Percentiles rank a stretch among this genome's conserved stretches.
These are phyloP conservation scores for Eucalyptus fibrosa DNA, from an alignment of 345 rosid species.

Conservation along the genomic window DNA sequence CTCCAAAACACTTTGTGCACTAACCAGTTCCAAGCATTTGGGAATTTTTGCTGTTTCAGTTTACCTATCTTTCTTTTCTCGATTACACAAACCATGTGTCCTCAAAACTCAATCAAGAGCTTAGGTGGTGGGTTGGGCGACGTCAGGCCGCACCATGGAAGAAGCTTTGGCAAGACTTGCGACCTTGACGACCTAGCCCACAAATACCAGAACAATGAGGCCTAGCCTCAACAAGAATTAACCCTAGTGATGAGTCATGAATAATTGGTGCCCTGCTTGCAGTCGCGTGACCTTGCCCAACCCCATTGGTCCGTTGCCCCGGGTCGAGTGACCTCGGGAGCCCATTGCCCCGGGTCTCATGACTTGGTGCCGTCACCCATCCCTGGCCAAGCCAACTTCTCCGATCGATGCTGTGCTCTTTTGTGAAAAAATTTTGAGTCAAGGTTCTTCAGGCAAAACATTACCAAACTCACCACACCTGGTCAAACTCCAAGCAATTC, in stretches of 20 bases:
- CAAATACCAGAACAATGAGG: not conserved
- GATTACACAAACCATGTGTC: too few species aligned
- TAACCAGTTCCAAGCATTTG: not conserved
- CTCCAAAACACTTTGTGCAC: not conserved
- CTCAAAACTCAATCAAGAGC: too few species aligned
- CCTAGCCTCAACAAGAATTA: too few species aligned
- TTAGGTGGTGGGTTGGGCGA: too few species aligned
- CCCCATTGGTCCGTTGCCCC: not conserved
- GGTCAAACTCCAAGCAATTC: not conserved
- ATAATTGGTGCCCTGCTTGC: not conserved
- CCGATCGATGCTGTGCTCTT: not conserved
- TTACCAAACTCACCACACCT: not conserved
- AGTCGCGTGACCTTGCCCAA: not conserved
- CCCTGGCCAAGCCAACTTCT: not conserved
- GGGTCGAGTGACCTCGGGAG: not conserved
- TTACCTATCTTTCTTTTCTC: not conserved
- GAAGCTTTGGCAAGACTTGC: not conserved
- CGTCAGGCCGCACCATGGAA: fast-evolving
- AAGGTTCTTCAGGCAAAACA: not conserved
- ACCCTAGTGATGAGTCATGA: too few species aligned
- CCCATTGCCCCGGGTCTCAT: not conserved
- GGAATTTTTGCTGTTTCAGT: not conserved
- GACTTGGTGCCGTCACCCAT: not conserved
- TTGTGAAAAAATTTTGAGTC: not conserved
- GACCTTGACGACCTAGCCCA: not conserved